Evolutionary conservation across 768 basidiomycete genomes (phyloP).

Genomic region (Fomitopsis pulvina): DNA sequence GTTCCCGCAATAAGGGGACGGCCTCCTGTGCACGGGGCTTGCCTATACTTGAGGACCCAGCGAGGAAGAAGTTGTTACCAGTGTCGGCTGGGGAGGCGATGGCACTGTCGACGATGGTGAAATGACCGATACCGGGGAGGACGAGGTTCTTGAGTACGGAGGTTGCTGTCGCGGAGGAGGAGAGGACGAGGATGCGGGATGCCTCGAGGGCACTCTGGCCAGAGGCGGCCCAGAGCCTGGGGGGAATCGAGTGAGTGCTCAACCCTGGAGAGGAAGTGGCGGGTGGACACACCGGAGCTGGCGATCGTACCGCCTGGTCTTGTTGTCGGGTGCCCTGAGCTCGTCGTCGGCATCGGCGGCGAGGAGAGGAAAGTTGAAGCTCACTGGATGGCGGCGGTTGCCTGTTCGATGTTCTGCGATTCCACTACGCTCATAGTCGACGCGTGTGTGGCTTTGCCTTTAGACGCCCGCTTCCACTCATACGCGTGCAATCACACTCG

Average conservation of each 20-base stretch:
- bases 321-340: constrained; percentile 71
- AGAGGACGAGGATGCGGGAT: constrained; percentile 75
- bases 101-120: constrained; percentile 77
- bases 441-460: neutral
- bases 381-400: constrained; percentile 36
- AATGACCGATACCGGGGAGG: constrained; percentile 92
- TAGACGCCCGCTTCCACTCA: neutral
- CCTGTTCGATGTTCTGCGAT: constrained; percentile 42
- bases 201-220: constrained; percentile 88
- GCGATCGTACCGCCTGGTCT: constrained; percentile 89
- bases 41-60: constrained; percentile 69
- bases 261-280: neutral
- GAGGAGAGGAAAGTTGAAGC: constrained; percentile 11
- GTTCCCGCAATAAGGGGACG: constrained; percentile 68
- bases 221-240: constrained; percentile 78
- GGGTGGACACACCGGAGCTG: constrained; percentile 67
- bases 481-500: neutral
- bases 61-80: constrained; percentile 95
- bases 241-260: neutral
- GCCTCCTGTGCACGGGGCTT: constrained; percentile 75
- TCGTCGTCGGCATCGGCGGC: neutral
- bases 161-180: constrained; percentile 77
- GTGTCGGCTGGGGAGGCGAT: constrained; percentile 67
- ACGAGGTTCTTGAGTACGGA: constrained; percentile 95
- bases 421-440: constrained; percentile 20